A percentile compares a stretch with the other conserved stretches of the same genome.
phyloP scores from a whole-genome alignment of 306 rosid species.

The Ceratonia siliqua region DNA sequence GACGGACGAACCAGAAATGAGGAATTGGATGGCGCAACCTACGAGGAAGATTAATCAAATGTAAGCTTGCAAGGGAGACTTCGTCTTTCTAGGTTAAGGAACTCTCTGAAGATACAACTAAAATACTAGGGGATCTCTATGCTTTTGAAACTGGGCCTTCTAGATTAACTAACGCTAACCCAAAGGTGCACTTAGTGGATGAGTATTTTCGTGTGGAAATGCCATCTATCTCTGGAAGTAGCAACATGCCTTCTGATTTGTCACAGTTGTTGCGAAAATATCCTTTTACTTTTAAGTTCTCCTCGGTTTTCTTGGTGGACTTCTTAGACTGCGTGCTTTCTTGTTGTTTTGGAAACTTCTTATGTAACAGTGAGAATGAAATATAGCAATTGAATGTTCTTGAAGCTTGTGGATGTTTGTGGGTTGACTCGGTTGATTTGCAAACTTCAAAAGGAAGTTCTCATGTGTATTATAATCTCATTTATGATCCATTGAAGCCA shows the following conservation, averaged over 20 bases:
- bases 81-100: no score
- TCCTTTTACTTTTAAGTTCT: constrained; percentile 91
- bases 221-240: constrained; percentile 63
- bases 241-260: constrained; percentile 63
- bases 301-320: constrained; percentile 94
- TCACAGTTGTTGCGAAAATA: no score
- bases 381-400: constrained; percentile 68
- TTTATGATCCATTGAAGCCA: constrained; percentile 67
- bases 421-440: constrained; percentile 81
- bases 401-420: constrained; percentile 90
- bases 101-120: no score
- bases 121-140: no score
- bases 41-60: no score
- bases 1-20: no score
- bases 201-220: constrained; percentile 73
- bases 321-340: constrained; percentile 82
- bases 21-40: no score
- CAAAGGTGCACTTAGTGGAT: no score
- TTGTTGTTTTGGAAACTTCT: constrained; percentile 94
- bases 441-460: constrained; percentile 66
- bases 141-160: no score
- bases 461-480: constrained; percentile 80
- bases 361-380: constrained; percentile 94
- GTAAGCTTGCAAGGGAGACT: no score
- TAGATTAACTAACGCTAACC: no score